Conservation (phyloP, 345 rosid genomes). For the Clarkia xantiana region DNA sequence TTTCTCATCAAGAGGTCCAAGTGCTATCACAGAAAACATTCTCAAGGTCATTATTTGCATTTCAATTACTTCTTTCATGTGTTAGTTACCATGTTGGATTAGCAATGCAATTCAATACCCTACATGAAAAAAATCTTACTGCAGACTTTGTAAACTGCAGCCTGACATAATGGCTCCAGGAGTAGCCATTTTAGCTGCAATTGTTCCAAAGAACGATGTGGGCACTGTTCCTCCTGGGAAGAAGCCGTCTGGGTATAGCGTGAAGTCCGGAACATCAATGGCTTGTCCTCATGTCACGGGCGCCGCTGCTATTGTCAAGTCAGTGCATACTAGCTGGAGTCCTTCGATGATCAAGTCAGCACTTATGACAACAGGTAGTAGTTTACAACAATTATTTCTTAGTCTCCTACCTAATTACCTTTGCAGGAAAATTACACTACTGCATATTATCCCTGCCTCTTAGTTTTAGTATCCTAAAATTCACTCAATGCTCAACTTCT, state of each 20-base stretch:
- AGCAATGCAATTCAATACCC: neutral
- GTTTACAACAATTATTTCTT: too few species aligned
- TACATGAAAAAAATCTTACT: neutral
- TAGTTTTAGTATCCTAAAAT: too few species aligned
- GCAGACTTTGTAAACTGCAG: conserved; percentile 13
- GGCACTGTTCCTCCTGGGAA: conserved; percentile 17
- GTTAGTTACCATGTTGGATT: neutral
- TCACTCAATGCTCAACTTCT: too few species aligned
- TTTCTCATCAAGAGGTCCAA: conserved; percentile 84
- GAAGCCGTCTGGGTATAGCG: conserved; percentile 24
- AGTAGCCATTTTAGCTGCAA: conserved; percentile 59
- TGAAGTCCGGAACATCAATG: conserved; percentile 73
- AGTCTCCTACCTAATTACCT: too few species aligned
- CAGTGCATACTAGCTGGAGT: conserved; percentile 40
- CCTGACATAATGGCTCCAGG: conserved; percentile 88
- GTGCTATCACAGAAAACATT: conserved; percentile 45
- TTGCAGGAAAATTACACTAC: too few species aligned
- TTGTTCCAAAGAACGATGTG: conserved; percentile 23
- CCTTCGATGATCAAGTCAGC: conserved; percentile 68
- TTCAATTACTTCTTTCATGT: neutral
- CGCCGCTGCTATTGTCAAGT: conserved; percentile 48
- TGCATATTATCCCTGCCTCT: too few species aligned
- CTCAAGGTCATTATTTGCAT: conserved; percentile 39
- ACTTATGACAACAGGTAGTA: conserved; percentile 59
- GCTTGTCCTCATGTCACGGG: conserved; percentile 84